phyloP scores from a whole-genome alignment of 1,139 yeast genomes.

The Saccharomyces hybrid region DNA sequence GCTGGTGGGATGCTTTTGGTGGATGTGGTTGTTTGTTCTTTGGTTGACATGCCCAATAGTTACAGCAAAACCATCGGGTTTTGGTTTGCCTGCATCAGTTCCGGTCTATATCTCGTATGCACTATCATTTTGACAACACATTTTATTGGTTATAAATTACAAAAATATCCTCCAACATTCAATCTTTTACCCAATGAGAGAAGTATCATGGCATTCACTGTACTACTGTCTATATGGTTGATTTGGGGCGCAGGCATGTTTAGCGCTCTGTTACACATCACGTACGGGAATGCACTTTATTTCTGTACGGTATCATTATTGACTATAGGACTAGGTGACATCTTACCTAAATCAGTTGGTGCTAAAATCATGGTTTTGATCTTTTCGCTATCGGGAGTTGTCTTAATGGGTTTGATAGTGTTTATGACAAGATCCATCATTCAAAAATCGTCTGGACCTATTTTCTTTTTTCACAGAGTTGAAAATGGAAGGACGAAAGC shows the following conservation, averaged over 20 bases:
- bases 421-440: constrained; percentile 64
- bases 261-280: constrained; percentile 35
- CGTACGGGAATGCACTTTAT: constrained; percentile 60
- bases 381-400: constrained; percentile 61
- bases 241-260: constrained; percentile 61
- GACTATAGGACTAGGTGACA: constrained; percentile 77
- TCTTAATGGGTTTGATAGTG: constrained; percentile 64
- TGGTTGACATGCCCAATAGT: constrained; percentile 18
- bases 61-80: constrained; percentile 50
- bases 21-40: constrained; percentile 37
- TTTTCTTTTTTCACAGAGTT: constrained; percentile 54
- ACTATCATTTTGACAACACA: constrained; percentile 47
- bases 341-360: constrained; percentile 45
- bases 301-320: constrained; percentile 64
- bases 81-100: constrained; percentile 68
- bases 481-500: constrained; percentile 36
- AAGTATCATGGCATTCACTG: constrained; percentile 62
- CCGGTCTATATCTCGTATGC: constrained; percentile 51
- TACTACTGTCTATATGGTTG: constrained; percentile 58
- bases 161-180: constrained; percentile 61
- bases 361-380: constrained; percentile 53
- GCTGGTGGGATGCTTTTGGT: constrained; percentile 49
- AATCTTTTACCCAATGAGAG: constrained; percentile 62
- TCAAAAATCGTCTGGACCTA: constrained; percentile 51
- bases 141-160: constrained; percentile 49